These are phyloP conservation scores for Alternaria angustiovoidea DNA, from an alignment of 2,329 filamentous ascomycete genomes.

Conservation along the genomic window DNA sequence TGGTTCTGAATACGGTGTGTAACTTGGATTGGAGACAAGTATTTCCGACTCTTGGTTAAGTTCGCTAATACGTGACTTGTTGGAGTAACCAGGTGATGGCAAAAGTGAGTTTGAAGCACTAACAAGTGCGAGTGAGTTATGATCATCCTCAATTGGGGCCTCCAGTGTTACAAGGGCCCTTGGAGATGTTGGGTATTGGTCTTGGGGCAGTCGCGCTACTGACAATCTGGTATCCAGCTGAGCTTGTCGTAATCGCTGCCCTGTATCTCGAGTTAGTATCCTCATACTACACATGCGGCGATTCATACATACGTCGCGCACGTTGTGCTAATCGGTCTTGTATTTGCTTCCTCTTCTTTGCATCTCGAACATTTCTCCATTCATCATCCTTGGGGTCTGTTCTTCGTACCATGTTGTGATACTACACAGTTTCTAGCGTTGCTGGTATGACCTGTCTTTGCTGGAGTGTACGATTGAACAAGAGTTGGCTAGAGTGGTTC, in stretches of 20 bases:
- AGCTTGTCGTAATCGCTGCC: conserved; percentile 22
- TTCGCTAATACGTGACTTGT: neutral
- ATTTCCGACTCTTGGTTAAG: neutral
- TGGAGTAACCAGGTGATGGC: neutral
- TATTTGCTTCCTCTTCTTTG: conserved; percentile 52
- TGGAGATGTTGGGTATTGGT: neutral
- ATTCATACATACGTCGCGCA: conserved; percentile 43
- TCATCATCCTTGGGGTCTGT: conserved; percentile 35
- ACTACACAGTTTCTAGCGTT: neutral
- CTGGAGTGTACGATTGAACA: neutral
- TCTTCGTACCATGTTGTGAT: conserved; percentile 27
- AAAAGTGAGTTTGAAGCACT: neutral
- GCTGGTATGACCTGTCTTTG: neutral
- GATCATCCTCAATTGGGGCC: neutral
- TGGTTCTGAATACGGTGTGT: neutral
- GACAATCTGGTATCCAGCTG: conserved; percentile 2
- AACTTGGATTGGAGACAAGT: neutral
- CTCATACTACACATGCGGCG: neutral
- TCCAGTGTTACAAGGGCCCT: neutral
- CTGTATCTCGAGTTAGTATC: conserved; percentile 4
- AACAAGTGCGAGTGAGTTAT: neutral
- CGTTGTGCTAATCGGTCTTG: conserved; percentile 52
- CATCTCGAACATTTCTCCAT: conserved; percentile 48
- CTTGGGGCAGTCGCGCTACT: neutral
- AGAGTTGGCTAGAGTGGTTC: neutral